A percentile compares a stretch with the other conserved stretches of the same genome.
phyloP scores from a whole-genome alignment of 2,329 filamentous ascomycete genomes.

The Chaetothyriales sp. region DNA sequence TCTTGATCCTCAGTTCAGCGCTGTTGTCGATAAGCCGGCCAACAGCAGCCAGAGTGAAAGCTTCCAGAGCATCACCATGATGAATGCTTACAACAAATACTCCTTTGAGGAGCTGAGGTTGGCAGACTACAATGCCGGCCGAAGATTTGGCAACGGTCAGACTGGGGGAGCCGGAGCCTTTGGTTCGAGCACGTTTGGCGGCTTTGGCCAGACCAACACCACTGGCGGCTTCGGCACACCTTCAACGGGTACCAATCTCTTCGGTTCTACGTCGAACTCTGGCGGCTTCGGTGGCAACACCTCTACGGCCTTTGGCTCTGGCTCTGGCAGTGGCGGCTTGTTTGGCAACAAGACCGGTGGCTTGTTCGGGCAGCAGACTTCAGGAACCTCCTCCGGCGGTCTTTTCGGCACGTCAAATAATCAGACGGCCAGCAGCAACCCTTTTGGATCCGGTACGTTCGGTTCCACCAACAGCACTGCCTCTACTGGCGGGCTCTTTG shows the following conservation, averaged over 20 bases:
- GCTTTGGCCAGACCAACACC: slow-evolving; percentile 24
- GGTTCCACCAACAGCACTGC: slow-evolving; percentile 13
- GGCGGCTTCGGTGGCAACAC: slow-evolving; percentile 25
- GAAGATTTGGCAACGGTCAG: slow-evolving; percentile 67
- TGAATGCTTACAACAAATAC: slow-evolving; percentile 55
- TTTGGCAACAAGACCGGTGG: slow-evolving; percentile 26
- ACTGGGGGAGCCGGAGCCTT: slow-evolving; percentile 65
- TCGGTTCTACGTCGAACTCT: slow-evolving; percentile 24
- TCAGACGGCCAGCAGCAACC: slow-evolving; percentile 20
- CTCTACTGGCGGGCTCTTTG: slow-evolving; percentile 30
- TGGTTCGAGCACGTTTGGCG: slow-evolving; percentile 45
- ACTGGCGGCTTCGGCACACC: slow-evolving; percentile 15
- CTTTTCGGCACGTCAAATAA: slow-evolving; percentile 29
- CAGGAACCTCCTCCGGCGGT: slow-evolving; percentile 23
- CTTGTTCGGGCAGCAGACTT: slow-evolving; percentile 17
- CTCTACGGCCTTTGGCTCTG: slow-evolving; percentile 27
- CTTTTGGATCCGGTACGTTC: slow-evolving; percentile 23
- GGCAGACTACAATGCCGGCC: slow-evolving; percentile 77
- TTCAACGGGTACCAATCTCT: slow-evolving; percentile 17
- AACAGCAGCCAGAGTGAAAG: slow-evolving; percentile 25
- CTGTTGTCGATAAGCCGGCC: slow-evolving; percentile 30
- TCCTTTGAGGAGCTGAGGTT: slow-evolving; percentile 74
- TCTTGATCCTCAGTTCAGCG: slow-evolving; percentile 31
- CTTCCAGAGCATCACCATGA: slow-evolving; percentile 37
- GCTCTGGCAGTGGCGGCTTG: slow-evolving; percentile 29